Conservation (phyloP, 768 basidiomycete genomes). For the Tulasnella sp. region DNA sequence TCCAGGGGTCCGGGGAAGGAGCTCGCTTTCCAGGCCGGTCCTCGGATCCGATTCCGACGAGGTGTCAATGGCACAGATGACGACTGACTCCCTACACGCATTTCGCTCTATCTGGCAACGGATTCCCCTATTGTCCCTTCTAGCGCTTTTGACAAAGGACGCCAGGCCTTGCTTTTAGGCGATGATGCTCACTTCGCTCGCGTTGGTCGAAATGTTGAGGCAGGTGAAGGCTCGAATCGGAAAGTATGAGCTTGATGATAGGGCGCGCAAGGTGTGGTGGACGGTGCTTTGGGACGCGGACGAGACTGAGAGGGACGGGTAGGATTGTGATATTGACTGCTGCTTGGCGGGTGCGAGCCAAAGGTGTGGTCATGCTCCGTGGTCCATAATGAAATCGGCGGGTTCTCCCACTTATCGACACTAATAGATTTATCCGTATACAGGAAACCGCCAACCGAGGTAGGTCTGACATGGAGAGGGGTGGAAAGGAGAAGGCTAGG, state of each 20-base stretch:
- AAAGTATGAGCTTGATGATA: slow-evolving; percentile 60
- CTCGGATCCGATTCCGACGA: no score
- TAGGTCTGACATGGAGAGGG: not conserved
- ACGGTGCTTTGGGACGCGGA: slow-evolving; percentile 66
- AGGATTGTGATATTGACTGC: slow-evolving; percentile 56
- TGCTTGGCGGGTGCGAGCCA: not conserved
- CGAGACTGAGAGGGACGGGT: slow-evolving; percentile 61
- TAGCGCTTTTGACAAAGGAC: slow-evolving; percentile 40
- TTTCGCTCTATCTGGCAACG: no score
- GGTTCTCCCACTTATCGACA: not conserved
- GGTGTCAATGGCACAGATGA: not conserved
- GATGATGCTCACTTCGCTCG: slow-evolving; percentile 53
- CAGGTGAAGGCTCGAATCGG: slow-evolving; percentile 48
- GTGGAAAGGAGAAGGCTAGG: not conserved
- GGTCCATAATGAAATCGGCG: not conserved
- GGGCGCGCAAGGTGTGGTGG: slow-evolving; percentile 50
- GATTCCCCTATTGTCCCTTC: slow-evolving; percentile 53
- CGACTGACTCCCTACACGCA: slow-evolving; percentile 12
- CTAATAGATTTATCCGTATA: not conserved
- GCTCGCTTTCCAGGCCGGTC: no score
- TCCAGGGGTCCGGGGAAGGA: not conserved
- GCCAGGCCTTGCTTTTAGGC: slow-evolving; percentile 20
- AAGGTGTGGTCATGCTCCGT: not conserved
- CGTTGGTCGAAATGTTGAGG: slow-evolving; percentile 69
- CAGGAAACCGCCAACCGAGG: not conserved